Base-by-base conservation (phyloP, 2,329 filamentous ascomycete species). In the Exophiala sp. region DNA sequence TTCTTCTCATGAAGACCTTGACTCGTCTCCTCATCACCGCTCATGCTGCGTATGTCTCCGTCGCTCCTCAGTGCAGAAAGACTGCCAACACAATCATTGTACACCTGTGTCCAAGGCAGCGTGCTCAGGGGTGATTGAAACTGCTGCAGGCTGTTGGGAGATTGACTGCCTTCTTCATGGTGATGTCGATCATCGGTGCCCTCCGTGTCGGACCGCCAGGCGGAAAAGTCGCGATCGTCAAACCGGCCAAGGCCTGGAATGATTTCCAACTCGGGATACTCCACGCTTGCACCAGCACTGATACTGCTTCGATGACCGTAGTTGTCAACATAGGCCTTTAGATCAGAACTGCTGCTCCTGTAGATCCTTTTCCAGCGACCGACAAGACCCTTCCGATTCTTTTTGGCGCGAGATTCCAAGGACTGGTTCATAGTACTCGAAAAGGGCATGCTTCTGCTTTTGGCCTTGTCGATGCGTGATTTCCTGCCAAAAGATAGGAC, bases 221-320 rank as follows among this genome's bases (percentile, higher is more conserved):
- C 5, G 35, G 11, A 12, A 5, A 16, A 16, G 35, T 29, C 24
- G 10, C 35, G 10, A 9, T 16, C 40, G n/a, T 42, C 32, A 34
- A 41, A 29, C 33, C 44, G 29, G 4, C 38, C 40, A 33, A 51
- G 32, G 4, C 58, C 60, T 5, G 57, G 41, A 18, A 63, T 50
- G 18, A 51, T 48, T 50, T 65, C 62, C 42, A 65, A 50, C 42
- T 65, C 60, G 3, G 61, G 62, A 52, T 56, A 60, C 38, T 58
- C 58, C n/a, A 56, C 54, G 18, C 45, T 52, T 4, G 40, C 58
- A 34, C 62, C 57, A 33, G 53, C 36, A 42, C 52, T 54, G 34
- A 63, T 55, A 41, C 54, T 61, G 51, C 60, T 60, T 18, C 61
- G 49, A 47, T 63, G 58, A 11, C 60, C 61, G 48, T 52, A 44